phyloP scores from a whole-genome alignment of 208 protist species.

The Hexamita inflata region DNA sequence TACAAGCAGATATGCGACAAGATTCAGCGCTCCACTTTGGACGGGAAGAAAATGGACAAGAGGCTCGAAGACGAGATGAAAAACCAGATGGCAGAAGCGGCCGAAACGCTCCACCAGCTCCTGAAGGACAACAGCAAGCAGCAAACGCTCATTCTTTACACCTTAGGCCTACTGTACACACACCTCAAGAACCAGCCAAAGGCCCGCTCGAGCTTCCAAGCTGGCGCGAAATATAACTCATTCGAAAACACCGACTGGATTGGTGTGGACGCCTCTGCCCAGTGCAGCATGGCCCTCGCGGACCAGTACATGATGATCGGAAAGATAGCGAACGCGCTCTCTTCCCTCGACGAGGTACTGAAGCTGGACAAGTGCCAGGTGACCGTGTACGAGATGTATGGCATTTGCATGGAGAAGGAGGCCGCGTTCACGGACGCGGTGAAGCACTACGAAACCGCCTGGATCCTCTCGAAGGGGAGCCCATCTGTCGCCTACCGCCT shows the following conservation, averaged over 20 bases:
- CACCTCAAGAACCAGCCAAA: slow-evolving; percentile 19
- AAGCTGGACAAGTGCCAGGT: neutral
- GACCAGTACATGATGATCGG: slow-evolving; percentile 7
- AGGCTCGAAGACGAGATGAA: neutral
- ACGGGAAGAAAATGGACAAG: neutral
- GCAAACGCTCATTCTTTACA: neutral
- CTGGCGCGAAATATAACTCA: neutral
- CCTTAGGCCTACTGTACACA: neutral
- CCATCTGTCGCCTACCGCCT: neutral
- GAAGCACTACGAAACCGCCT: slow-evolving; percentile 13
- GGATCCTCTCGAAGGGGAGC: neutral
- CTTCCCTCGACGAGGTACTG: neutral
- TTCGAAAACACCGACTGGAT: neutral
- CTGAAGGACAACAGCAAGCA: neutral
- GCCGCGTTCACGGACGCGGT: neutral
- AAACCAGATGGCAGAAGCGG: neutral
- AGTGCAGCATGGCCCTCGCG: neutral
- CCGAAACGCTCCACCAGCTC: neutral
- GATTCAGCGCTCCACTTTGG: neutral
- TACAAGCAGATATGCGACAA: neutral
- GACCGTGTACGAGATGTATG: slow-evolving; percentile 13
- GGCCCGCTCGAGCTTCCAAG: neutral
- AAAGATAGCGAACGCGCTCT: slow-evolving; percentile 21
- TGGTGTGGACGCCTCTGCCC: slow-evolving; percentile 1
- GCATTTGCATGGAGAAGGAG: slow-evolving; percentile 4